These are phyloP conservation scores for Corynascus novoguineensis DNA, from an alignment of 495 filamentous ascomycete genomes.

Conservation along the genomic window DNA sequence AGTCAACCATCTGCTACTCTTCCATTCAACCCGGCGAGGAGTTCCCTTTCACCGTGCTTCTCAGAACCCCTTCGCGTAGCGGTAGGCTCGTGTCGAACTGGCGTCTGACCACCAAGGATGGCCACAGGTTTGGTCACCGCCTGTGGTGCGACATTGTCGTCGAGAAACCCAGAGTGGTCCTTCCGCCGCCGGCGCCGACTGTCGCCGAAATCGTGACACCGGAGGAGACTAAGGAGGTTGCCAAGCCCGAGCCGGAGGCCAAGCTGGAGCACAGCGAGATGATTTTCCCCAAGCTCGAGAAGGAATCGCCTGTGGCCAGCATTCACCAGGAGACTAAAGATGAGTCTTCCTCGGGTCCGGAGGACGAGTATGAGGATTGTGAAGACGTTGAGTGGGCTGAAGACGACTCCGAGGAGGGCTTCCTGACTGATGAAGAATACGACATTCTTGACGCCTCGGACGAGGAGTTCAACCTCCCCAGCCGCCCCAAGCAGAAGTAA, in stretches of 20 bases:
- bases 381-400: slow-evolving; percentile 57
- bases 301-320: slow-evolving; percentile 82
- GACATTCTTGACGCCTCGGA: slow-evolving; percentile 94
- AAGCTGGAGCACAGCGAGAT: slow-evolving; percentile 56
- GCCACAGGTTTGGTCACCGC: slow-evolving; percentile 79
- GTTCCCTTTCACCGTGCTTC: slow-evolving; percentile 72
- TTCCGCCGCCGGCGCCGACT: slow-evolving; percentile 9
- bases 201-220: slow-evolving; percentile 16
- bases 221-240: slow-evolving; percentile 19
- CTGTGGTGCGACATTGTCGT: slow-evolving; percentile 93
- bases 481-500: slow-evolving; percentile 35
- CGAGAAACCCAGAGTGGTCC: slow-evolving; percentile 26
- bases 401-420: slow-evolving; percentile 56
- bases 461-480: slow-evolving; percentile 59
- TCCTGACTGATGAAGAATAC: slow-evolving; percentile 95
- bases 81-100: slow-evolving; percentile 90
- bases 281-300: slow-evolving; percentile 96
- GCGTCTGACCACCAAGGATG: slow-evolving; percentile 80
- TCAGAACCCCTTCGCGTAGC: slow-evolving; percentile 66
- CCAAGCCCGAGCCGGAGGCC: slow-evolving; percentile 14
- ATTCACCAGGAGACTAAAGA: slow-evolving; percentile 54
- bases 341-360: slow-evolving; percentile 30
- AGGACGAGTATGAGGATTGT: slow-evolving; percentile 61
- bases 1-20: slow-evolving; percentile 72
- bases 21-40: slow-evolving; percentile 65